These are phyloP conservation scores for Chaetoceros muelleri DNA, from an alignment of 108 stramenopile genomes.

Conservation along the genomic window DNA sequence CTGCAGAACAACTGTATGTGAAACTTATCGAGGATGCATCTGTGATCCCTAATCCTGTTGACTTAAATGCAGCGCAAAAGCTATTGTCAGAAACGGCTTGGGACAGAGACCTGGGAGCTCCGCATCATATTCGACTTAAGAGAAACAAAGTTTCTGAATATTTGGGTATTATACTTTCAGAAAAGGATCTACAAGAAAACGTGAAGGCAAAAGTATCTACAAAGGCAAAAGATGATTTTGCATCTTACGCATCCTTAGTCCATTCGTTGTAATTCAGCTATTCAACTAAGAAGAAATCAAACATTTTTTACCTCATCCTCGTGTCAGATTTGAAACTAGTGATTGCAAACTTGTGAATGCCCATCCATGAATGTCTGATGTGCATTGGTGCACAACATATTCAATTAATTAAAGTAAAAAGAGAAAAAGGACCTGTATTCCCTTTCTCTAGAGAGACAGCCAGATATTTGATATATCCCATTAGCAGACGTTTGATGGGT, in stretches of 20 bases:
- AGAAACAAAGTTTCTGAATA: slow-evolving; percentile 1
- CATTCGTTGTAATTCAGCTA: no score
- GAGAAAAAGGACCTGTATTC: no score
- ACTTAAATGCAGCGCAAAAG: slow-evolving; percentile 25
- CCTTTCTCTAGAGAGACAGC: no score
- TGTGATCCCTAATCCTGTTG: slow-evolving; percentile 8
- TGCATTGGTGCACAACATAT: no score
- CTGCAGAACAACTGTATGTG: slow-evolving; percentile 84
- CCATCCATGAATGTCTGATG: no score
- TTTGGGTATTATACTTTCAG: not conserved
- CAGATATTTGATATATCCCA: no score
- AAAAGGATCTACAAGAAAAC: not conserved
- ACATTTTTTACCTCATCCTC: no score
- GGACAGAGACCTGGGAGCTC: slow-evolving; percentile 27
- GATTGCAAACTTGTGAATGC: no score
- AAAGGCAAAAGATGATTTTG: slow-evolving; percentile 1
- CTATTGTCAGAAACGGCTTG: slow-evolving; percentile 25
- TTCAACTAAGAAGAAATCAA: no score
- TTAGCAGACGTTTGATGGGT: no score
- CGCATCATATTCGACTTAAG: not conserved
- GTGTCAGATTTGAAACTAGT: no score
- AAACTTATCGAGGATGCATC: slow-evolving; percentile 49
- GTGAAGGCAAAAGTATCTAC: not conserved
- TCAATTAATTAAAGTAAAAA: no score
- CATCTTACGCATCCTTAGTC: slow-evolving; percentile 6